Percentiles rank a stretch among this genome's conserved stretches.
phyloP scores from a whole-genome alignment of 768 basidiomycete species.

The Termitomyces sp. region DNA sequence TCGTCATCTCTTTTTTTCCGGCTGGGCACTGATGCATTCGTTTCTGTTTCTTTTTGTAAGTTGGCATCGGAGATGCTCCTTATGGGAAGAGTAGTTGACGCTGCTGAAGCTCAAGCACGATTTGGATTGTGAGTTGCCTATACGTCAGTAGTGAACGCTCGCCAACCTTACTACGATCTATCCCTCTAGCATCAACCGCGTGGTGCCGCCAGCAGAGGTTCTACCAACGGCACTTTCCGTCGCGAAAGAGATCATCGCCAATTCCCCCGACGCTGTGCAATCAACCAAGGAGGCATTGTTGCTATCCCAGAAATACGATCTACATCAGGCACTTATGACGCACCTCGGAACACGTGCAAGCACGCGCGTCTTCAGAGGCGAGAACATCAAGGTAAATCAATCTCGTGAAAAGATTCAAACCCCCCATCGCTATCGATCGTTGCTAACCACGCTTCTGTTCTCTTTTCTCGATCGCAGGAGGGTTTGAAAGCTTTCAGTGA shows the following conservation, averaged over 20 bases:
- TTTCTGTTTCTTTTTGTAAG: conserved; percentile 36
- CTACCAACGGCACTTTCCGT: conserved; percentile 57
- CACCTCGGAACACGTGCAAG: conserved; percentile 47
- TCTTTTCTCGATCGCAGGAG: conserved; percentile 41
- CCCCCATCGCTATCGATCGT: background rate
- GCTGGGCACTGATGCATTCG: background rate
- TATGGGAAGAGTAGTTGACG: conserved; percentile 63
- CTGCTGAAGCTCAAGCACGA: conserved; percentile 61
- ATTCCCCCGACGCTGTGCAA: conserved; percentile 80
- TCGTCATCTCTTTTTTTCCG: too few species aligned
- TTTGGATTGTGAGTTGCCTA: conserved; percentile 79
- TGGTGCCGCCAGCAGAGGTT: conserved; percentile 56
- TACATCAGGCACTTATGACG: conserved; percentile 45
- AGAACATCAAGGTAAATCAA: conserved; percentile 63
- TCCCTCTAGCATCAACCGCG: conserved; percentile 62
- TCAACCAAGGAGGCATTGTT: conserved; percentile 70
- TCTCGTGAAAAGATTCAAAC: background rate
- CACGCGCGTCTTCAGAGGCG: conserved; percentile 51
- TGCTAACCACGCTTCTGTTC: conserved; percentile 3
- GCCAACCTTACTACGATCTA: too few species aligned
- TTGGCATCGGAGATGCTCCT: conserved; percentile 75
- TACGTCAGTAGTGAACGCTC: too few species aligned
- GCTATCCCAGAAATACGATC: conserved; percentile 47
- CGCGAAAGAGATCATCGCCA: conserved; percentile 55
- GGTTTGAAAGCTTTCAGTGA: conserved; percentile 67